A percentile compares a stretch with the other conserved stretches of the same genome.
Conservation (phyloP, 176 grass and related monocot genomes). For the Typha latifolia region DNA sequence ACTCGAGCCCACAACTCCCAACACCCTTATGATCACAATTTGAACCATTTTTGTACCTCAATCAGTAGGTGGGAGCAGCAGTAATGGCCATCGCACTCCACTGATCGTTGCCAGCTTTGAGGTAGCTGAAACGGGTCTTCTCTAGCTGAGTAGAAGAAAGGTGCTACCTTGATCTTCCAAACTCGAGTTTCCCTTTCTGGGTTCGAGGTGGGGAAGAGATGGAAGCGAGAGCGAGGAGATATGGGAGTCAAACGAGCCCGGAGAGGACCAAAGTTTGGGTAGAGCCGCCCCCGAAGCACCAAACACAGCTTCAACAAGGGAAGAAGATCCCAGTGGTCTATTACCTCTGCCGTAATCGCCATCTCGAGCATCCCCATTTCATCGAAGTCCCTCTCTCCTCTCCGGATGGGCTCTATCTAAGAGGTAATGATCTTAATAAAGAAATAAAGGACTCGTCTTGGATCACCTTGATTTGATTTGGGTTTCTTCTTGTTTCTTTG, state of each 20-base stretch:
- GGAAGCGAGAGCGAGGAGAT: constrained; percentile 27
- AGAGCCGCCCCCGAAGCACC: constrained; percentile 62
- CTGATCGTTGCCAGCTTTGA: no score
- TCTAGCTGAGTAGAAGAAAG: no score
- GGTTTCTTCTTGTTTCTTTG: constrained; percentile 3
- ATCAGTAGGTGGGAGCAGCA: no score
- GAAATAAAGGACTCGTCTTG: constrained; percentile 4
- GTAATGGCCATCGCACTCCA: no score
- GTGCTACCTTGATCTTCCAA: no score
- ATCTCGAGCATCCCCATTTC: constrained; percentile 99
- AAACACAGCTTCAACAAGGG: constrained; percentile 28
- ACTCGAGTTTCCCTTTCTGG: no score
- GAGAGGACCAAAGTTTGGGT: constrained; percentile 81
- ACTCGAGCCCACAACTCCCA: no score
- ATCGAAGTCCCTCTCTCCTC: constrained; percentile 83
- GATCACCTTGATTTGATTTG: constrained; percentile 6
- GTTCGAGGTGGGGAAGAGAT: constrained; percentile 10
- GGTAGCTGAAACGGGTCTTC: no score
- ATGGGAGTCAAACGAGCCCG: constrained; percentile 35
- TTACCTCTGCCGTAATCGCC: constrained; percentile 74
- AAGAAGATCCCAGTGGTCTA: constrained; percentile 83
- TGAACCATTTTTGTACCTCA: no score
- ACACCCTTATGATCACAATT: no score
- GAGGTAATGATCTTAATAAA: constrained; percentile 30
- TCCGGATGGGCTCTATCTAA: constrained; percentile 70